Evolutionary conservation across 441 rosid genomes (phyloP), one percentile per base, ranked within the genome.

Genomic region (Monsonia emarginata): DNA sequence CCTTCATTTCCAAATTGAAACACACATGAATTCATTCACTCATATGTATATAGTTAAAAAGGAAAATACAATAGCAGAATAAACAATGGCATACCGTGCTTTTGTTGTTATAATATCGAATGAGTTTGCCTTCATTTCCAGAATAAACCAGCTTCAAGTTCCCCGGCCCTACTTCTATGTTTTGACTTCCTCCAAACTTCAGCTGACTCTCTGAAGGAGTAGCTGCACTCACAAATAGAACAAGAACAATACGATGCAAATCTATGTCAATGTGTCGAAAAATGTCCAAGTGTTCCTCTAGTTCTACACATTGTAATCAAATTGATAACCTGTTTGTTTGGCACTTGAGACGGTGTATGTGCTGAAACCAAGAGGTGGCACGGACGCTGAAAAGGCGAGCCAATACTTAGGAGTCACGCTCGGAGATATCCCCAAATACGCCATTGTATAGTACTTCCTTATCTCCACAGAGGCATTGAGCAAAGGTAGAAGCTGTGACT

Each of bases 291-390:
- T 18, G 56, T 7, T 8, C 36, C 61, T n/a, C 30, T 13, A 57
- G 31, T n/a, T 13, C 30, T 54, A 0, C 26, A 40, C 3, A 40
- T 1, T 1, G 21, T 9, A 74, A 70, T 8, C 66, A 24, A 65
- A 54, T 27, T 21, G 24, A 63, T 59, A 78, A 91, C 98, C 97
- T 88, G 86, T 38, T 50, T 46, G 77, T 85, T 82, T 79, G 74
- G 88, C 79, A 71, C 69, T 76, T 60, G 95, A 88, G 74, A 95
- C 78, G 36, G 81, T 76, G 78, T 92, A 95, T 50, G 94, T 87
- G 79, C 80, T 86, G 88, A 88, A 95, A 75, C 98, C 99, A 67
- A 95, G 88, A 63, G 99, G 91, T 66, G 97, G 97, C 36, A 86
- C 88, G 65, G 89, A 83, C 25, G 77, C 94, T 13, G 86, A 42